Evolutionary conservation across 1,284 basidiomycete species (phyloP), one percentile per base, ranked within the genome.

Genomic region (Waitea zeae): DNA sequence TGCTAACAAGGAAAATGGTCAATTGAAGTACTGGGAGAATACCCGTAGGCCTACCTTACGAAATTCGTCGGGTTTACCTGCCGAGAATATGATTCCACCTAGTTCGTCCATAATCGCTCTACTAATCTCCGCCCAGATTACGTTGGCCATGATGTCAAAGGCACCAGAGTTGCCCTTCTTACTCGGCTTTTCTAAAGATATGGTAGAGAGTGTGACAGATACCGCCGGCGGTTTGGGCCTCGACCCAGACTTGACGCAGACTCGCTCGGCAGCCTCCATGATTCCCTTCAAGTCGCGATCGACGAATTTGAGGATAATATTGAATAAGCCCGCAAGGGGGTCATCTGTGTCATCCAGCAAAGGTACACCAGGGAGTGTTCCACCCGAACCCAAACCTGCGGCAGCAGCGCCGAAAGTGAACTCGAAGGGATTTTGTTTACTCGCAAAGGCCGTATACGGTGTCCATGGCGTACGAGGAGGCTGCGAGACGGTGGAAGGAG

Each of bases 41-140:
- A 32, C 4, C 36, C 19, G 14, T 15, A 17, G 50, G 62, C 38
- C 7, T 38, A 88, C 88, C 61, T 77, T 79, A 39, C 86, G 76
- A 50, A 98, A 88, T 40, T 90, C 83, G 39, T 83, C 73, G 4
- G 93, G 84, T 36, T 81, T 70, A 3, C 95, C 93, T 4, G 82
- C 84, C 20, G 92, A 79, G 50, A 97, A 98, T 3, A 98, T 73
- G 3, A 73, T 56, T 20, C 56, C 57, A 1, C 89, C 90, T 24
- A 96, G 58, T 46, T 90, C 83, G 42, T 82, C 75, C 60, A 88
- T 76, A 35, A 97, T 70, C 0, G 78, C 67, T 18, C 65, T 60
- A 3, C 76, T 77, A 22, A 95, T 56, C 50, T 89, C 84, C 14
- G 77, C 76, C 84, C 89, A 95, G 9, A 96, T 58, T 2, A 92